These are phyloP conservation scores for Tolypocladium guangdongense DNA, from an alignment of 2,329 filamentous ascomycete species.

Conservation along the genomic window DNA sequence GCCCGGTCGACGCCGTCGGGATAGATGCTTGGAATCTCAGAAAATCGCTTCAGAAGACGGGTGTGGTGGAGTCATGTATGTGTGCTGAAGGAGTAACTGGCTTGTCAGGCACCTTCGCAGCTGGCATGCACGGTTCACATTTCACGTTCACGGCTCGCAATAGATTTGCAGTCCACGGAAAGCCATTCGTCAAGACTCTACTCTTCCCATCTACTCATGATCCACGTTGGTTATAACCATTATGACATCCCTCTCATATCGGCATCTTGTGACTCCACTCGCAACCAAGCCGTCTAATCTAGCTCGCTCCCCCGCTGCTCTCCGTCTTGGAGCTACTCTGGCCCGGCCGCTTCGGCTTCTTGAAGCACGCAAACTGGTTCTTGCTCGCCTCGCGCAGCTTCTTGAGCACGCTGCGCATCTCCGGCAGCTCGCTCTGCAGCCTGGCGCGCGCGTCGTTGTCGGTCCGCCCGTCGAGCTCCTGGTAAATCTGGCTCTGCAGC, in stretches of 20 bases:
- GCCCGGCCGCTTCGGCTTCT: conserved; percentile 44
- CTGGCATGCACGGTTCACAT: background rate
- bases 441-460: conserved; percentile 73
- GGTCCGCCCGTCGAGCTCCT: conserved; percentile 79
- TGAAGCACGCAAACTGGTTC: conserved; percentile 82
- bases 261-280: background rate
- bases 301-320: conserved; percentile 9
- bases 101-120: background rate
- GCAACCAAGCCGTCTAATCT: background rate
- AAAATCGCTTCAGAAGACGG: background rate
- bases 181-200: background rate
- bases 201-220: background rate
- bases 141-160: background rate
- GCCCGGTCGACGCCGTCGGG: background rate
- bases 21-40: background rate
- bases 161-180: background rate
- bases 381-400: conserved; percentile 68
- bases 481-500: conserved; percentile 81
- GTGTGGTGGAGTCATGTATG: background rate
- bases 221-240: background rate
- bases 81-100: background rate
- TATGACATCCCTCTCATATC: background rate
- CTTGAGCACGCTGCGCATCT: conserved; percentile 83
- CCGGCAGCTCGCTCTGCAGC: conserved; percentile 77
- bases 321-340: conserved; percentile 20